Conservation (phyloP, 169 alveolate species). For the Perkinsus olseni region DNA sequence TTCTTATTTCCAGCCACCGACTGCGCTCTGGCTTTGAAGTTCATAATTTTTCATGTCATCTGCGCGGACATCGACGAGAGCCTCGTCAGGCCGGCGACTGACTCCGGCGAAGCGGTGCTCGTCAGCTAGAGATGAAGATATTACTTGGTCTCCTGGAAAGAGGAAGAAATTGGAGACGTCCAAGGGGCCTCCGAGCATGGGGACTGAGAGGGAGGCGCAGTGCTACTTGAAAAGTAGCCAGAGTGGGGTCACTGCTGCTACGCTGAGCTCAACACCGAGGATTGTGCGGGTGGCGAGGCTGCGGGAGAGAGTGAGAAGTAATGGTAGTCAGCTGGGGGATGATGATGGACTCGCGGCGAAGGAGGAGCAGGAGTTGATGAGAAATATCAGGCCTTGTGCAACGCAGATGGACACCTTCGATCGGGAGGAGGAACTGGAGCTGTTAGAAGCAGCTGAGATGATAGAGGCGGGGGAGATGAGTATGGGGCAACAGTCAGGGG, state of each 20-base stretch:
- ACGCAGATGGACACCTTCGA: too few species aligned
- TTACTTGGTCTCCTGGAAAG: not conserved
- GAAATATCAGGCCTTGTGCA: too few species aligned
- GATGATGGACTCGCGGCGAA: too few species aligned
- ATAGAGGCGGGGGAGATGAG: too few species aligned
- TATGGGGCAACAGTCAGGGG: too few species aligned
- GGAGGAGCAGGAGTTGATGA: too few species aligned
- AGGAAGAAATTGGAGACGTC: not conserved
- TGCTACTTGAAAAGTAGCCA: not conserved
- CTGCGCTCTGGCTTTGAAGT: not conserved
- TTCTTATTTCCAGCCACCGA: not conserved
- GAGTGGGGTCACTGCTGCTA: not conserved
- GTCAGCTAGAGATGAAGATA: not conserved
- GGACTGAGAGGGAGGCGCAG: not conserved
- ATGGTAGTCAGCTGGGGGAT: too few species aligned
- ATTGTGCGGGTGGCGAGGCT: not conserved
- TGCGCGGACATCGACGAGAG: too few species aligned
- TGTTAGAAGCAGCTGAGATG: not conserved
- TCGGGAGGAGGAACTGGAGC: too few species aligned
- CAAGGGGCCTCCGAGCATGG: not conserved
- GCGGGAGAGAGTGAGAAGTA: not conserved
- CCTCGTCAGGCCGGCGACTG: not conserved
- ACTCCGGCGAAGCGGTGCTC: not conserved
- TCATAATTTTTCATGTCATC: not conserved
- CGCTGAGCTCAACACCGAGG: not conserved